Conservation (phyloP, 495 filamentous ascomycete species). For the Thozetella sp. region DNA sequence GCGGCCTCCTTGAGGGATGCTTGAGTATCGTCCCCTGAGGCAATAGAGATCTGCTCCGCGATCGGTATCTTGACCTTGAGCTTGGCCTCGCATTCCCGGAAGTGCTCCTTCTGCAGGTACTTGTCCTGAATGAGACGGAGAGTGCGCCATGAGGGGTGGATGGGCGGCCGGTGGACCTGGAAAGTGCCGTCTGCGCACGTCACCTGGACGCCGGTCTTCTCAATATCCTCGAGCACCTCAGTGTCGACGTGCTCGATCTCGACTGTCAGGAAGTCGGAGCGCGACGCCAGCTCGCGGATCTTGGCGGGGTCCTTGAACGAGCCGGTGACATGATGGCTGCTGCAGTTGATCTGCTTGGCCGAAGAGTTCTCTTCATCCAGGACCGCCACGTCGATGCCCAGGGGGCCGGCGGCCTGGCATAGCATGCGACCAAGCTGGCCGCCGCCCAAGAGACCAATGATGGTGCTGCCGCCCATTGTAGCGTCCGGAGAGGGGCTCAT, state of each 20-base stretch:
- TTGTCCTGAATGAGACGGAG: conserved; percentile 96
- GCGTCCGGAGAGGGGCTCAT: too few relatives aligned
- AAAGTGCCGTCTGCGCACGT: conserved; percentile 35
- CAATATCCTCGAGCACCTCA: conserved; percentile 83
- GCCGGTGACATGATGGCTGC: conserved; percentile 73
- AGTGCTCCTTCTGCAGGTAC: conserved; percentile 85
- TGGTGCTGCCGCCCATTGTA: conserved; percentile 27
- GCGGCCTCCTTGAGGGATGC: conserved; percentile 66
- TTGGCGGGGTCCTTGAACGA: conserved; percentile 81
- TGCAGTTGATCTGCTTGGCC: conserved; percentile 88
- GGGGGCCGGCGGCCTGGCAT: conserved; percentile 84
- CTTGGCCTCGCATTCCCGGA: too few relatives aligned
- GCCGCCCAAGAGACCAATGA: conserved; percentile 44
- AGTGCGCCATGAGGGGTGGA: conserved; percentile 90
- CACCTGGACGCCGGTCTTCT: conserved; percentile 56
- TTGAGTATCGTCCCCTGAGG: conserved; percentile 42
- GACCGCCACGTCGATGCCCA: conserved; percentile 79
- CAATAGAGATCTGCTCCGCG: conserved; percentile 66
- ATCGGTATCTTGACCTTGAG: conserved; percentile 67
- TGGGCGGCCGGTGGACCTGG: conserved; percentile 44
- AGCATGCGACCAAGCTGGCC: conserved; percentile 96
- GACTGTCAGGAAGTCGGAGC: conserved; percentile 87
- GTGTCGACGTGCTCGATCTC: conserved; percentile 99
- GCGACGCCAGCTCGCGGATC: conserved; percentile 73
- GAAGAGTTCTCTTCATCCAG: conserved; percentile 81